Evolutionary conservation across 2,329 filamentous ascomycete species (phyloP), one percentile per base, ranked within the genome.

Genomic region (Colletotrichum limetticola): DNA sequence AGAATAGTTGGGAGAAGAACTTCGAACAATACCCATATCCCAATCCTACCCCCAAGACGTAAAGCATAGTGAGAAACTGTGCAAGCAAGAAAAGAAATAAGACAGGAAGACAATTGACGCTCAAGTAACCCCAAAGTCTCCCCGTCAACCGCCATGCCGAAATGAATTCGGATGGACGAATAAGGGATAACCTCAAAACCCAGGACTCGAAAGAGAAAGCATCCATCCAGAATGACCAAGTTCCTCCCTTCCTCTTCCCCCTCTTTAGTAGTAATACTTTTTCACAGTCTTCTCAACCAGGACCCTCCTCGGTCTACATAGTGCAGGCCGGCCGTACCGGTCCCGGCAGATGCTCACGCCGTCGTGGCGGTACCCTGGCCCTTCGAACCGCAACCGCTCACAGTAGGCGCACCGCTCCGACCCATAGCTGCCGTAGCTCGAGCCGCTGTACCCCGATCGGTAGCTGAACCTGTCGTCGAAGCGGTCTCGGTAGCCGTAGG

Each of bases 171-270:
- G 32, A 35, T 1, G 11, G 32, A 32, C 30, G 30, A 12, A 4
- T 12, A 35, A 35, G 11, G 32, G 3, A 35, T 35, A 5, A 35
- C 32, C 32, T 35, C 11, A 35, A 35, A 35, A 35, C 32, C 32
- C 4, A 35, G 12, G 0, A 35, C 32, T 35, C 32, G 11, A 35
- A 35, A 35, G 32, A 12, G 11, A 12, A 35, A 35, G 2, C 16
- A 19, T 42, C 16, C 16, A 19, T 19, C 37, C 37, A 4, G 11
- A 42, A 78, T 81, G 83, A 65, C 83, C 82, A 37, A 11, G 2
- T 35, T 42, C 19, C 46, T 24, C 14, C 32, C 30, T 22, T 7
- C 30, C 3, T 4, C 32, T 35, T 35, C 11, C 11, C 32, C 32
- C 7, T 12, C 7, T 12, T 42, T 9, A 65, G 19, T 28, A 65